Evolutionary conservation across 2,329 filamentous ascomycete species (phyloP).

Genomic region (Fusarium fracticaudum): DNA sequence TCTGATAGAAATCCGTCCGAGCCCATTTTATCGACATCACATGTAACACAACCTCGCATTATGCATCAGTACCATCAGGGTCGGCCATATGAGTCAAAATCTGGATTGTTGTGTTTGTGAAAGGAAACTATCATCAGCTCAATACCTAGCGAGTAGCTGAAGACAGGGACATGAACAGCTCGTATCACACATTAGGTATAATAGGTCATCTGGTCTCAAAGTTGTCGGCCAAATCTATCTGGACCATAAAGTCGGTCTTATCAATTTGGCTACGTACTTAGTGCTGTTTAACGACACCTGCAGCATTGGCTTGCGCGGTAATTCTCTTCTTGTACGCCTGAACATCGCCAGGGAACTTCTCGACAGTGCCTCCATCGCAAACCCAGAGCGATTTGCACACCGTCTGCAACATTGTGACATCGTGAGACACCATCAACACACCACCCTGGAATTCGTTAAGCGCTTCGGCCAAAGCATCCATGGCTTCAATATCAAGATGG

Average conservation of each 20-base stretch:
- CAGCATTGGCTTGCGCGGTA: constrained; percentile 84
- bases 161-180: not conserved
- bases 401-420: constrained; percentile 97
- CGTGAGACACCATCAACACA: constrained; percentile 98
- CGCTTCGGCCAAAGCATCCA: constrained; percentile 92
- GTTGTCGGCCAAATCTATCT: not conserved
- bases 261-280: constrained; percentile 43
- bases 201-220: not conserved
- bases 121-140: not conserved
- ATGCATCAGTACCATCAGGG: not conserved
- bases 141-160: not conserved
- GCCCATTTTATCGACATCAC: not conserved
- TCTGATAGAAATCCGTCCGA: constrained; percentile 1
- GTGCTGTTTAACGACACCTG: constrained; percentile 81
- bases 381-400: constrained; percentile 97
- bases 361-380: constrained; percentile 91
- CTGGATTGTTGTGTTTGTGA: constrained; percentile 1
- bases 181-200: not conserved
- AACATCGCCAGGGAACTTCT: constrained; percentile 95
- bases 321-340: constrained; percentile 99
- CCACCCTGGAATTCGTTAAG: constrained; percentile 90
- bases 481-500: constrained; percentile 98
- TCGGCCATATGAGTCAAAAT: constrained; percentile 8
- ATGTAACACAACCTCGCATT: constrained; percentile 22
- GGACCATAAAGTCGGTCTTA: not conserved